phyloP scores from a whole-genome alignment of 257 asterid genomes.

The Solanum lycopersicoides region DNA sequence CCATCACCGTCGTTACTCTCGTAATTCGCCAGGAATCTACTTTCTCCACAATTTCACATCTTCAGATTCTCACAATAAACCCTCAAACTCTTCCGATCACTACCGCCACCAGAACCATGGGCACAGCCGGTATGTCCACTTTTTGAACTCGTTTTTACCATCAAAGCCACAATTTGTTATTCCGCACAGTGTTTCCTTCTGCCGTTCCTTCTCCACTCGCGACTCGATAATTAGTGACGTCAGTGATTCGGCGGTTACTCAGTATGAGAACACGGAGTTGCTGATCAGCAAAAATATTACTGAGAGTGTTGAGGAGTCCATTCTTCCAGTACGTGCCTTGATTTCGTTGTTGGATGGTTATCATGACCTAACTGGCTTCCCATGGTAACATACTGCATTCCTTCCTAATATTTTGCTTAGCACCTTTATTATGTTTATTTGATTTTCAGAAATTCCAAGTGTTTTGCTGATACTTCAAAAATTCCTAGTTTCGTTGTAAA shows the following conservation, averaged over 20 bases:
- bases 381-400: conserved; percentile 19
- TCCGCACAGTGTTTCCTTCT: conserved; percentile 1
- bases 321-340: conserved; percentile 25
- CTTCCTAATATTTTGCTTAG: background rate
- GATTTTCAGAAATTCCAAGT: background rate
- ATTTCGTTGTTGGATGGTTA: conserved; percentile 23
- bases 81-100: background rate
- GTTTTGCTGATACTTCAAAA: background rate
- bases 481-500: background rate
- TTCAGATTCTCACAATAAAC: background rate
- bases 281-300: background rate
- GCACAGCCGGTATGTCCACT: background rate
- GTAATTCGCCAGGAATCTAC: background rate
- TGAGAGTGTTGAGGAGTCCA: conserved; percentile 2
- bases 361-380: conserved; percentile 26
- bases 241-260: background rate
- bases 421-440: background rate
- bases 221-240: background rate
- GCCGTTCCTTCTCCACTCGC: conserved; percentile 15
- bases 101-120: background rate
- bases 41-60: background rate
- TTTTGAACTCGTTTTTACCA: background rate
- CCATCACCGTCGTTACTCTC: conserved; percentile 4
- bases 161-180: background rate
- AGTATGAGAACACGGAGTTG: background rate